Conservation (phyloP, 345 rosid species). For the Ceriops decandra region DNA sequence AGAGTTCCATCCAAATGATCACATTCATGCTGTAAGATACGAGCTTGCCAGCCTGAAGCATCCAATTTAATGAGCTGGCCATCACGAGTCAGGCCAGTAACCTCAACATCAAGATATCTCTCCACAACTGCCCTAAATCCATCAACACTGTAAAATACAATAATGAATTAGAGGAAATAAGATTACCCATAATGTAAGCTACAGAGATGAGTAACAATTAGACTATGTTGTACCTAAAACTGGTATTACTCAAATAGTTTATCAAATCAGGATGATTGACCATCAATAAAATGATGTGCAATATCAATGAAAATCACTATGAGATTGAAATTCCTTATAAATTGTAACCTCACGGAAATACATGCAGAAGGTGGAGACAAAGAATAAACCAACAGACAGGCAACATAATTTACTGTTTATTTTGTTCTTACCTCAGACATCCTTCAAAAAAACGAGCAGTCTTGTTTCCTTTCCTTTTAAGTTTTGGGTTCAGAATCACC, state of each 20-base stretch:
- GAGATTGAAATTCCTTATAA: too few species aligned
- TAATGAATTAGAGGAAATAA: not conserved
- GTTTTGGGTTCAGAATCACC: slow-evolving; percentile 87
- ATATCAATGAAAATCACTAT: too few species aligned
- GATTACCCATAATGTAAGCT: slow-evolving; percentile 2
- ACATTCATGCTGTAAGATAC: slow-evolving; percentile 86
- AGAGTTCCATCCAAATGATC: slow-evolving; percentile 87
- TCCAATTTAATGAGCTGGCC: slow-evolving; percentile 59
- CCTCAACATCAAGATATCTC: slow-evolving; percentile 77
- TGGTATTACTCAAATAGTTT: not conserved
- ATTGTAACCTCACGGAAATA: not conserved
- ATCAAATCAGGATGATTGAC: not conserved
- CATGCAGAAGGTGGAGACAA: not conserved
- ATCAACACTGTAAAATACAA: slow-evolving; percentile 46
- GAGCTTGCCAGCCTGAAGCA: slow-evolving; percentile 94
- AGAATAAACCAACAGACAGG: not conserved
- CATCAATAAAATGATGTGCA: too few species aligned
- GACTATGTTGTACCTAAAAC: not conserved
- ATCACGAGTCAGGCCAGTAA: slow-evolving; percentile 59
- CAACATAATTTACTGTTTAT: not conserved
- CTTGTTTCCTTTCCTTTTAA: slow-evolving; percentile 51
- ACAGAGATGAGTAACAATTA: not conserved
- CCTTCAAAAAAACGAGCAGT: slow-evolving; percentile 84
- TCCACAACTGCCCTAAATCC: slow-evolving; percentile 87
- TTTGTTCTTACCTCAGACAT: slow-evolving; percentile 55